Percentiles rank a stretch among this genome's conserved stretches.
Evolutionary conservation across 1,284 basidiomycete species (phyloP).

Genomic region (Melampsora larici-populina): DNA sequence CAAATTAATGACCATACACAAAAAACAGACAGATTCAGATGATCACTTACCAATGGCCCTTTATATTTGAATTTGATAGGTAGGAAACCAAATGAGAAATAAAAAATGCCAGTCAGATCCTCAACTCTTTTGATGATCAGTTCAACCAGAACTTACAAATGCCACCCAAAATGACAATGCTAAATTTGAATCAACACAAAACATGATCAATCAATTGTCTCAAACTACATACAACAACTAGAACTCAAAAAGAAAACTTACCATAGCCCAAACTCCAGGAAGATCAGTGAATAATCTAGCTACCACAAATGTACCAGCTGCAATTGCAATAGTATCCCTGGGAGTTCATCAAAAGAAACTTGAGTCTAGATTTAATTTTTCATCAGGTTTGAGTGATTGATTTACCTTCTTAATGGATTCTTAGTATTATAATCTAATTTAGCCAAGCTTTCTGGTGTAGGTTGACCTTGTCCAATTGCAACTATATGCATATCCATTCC

Average conservation of each 20-base stretch:
- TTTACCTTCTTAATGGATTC: constrained; percentile 37
- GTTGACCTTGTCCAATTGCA: constrained; percentile 1
- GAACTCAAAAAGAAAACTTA: neutral
- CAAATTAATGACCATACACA: neutral
- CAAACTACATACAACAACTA: neutral
- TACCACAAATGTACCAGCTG: neutral
- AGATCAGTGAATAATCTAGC: constrained; percentile 5
- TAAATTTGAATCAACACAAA: neutral
- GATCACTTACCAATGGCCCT: neutral
- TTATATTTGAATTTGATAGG: neutral
- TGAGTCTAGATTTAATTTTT: neutral
- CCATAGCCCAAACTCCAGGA: constrained; percentile 16
- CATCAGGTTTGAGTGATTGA: neutral
- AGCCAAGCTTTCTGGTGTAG: constrained; percentile 17
- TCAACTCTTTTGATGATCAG: neutral
- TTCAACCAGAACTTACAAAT: constrained; percentile 3
- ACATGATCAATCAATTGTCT: neutral
- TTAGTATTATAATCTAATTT: constrained; percentile 33
- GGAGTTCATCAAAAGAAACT: neutral
- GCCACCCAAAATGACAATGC: constrained; percentile 21
- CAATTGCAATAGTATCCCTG: constrained; percentile 13
- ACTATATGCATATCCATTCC: constrained; percentile 28
- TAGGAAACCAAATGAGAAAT: neutral
- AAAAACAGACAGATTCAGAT: neutral
- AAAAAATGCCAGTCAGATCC: neutral